These are phyloP conservation scores for Rhodocollybia butyracea DNA, from an alignment of 768 basidiomycete genomes.

Conservation along the genomic window DNA sequence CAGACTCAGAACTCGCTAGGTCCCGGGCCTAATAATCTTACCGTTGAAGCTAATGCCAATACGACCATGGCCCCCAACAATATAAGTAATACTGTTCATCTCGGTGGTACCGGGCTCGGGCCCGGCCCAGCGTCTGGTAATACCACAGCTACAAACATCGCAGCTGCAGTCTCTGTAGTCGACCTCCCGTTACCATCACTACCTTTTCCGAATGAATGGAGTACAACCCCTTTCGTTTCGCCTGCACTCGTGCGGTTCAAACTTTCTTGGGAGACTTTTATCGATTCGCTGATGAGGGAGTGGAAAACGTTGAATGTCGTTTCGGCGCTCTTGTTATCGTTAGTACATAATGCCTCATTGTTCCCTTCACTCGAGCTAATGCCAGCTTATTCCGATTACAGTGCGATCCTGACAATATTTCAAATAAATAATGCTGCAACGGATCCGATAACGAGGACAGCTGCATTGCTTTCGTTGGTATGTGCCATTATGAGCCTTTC, in stretches of 20 bases:
- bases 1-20: background rate
- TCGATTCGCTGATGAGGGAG: slow-evolving; percentile 51
- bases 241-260: slow-evolving; percentile 51
- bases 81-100: background rate
- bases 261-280: slow-evolving; percentile 52
- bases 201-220: slow-evolving; percentile 37
- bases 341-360: background rate
- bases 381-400: slow-evolving; percentile 11
- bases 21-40: background rate
- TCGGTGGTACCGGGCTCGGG: background rate
- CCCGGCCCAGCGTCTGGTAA: background rate
- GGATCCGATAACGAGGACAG: slow-evolving; percentile 48
- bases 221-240: slow-evolving; percentile 32
- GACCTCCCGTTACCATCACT: slow-evolving; percentile 12
- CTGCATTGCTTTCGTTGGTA: slow-evolving; percentile 45
- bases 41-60: background rate
- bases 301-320: slow-evolving; percentile 61
- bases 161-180: slow-evolving; percentile 8
- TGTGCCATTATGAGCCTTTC: slow-evolving; percentile 50
- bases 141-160: background rate
- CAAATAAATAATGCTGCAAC: slow-evolving; percentile 34
- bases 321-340: slow-evolving; percentile 37
- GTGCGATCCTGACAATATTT: slow-evolving; percentile 54
- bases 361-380: background rate
- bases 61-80: background rate